Evolutionary conservation across 148 eudicot species (phyloP).

Genomic region (Spergularia marina): DNA sequence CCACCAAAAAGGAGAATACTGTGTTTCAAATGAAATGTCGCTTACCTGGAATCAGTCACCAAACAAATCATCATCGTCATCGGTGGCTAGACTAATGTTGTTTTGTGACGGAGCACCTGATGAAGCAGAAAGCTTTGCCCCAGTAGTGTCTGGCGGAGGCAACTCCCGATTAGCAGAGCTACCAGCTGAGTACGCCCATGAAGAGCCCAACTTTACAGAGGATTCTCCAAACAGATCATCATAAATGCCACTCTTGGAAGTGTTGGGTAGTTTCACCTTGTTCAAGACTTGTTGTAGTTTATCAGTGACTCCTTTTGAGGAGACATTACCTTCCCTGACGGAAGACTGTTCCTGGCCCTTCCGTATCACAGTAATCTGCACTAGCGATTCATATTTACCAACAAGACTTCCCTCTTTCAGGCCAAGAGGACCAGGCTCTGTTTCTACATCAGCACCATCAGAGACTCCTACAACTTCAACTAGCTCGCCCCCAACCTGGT

Average conservation of each 20-base stretch:
- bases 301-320: constrained; percentile 74
- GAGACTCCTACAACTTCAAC: constrained; percentile 89
- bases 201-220: constrained; percentile 66
- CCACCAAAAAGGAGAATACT: background rate
- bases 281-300: constrained; percentile 72
- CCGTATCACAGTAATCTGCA: constrained; percentile 77
- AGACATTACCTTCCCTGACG: constrained; percentile 46
- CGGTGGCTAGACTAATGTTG: constrained; percentile 20
- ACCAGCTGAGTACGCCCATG: constrained; percentile 72
- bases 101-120: constrained; percentile 27
- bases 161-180: constrained; percentile 34
- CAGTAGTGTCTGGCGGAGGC: constrained; percentile 33
- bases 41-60: constrained; percentile 50
- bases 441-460: constrained; percentile 95
- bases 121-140: constrained; percentile 25
- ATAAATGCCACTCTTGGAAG: constrained; percentile 64
- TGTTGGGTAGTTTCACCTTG: constrained; percentile 65
- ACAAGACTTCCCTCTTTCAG: constrained; percentile 98
- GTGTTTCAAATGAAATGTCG: background rate
- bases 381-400: constrained; percentile 90
- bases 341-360: constrained; percentile 60
- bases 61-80: constrained; percentile 74
- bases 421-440: constrained; percentile 92
- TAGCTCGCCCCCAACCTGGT: constrained; percentile 89
- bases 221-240: constrained; percentile 87